Base-by-base conservation (phyloP, 805 yeast species). In the Yarrowia yakushimensis region DNA sequence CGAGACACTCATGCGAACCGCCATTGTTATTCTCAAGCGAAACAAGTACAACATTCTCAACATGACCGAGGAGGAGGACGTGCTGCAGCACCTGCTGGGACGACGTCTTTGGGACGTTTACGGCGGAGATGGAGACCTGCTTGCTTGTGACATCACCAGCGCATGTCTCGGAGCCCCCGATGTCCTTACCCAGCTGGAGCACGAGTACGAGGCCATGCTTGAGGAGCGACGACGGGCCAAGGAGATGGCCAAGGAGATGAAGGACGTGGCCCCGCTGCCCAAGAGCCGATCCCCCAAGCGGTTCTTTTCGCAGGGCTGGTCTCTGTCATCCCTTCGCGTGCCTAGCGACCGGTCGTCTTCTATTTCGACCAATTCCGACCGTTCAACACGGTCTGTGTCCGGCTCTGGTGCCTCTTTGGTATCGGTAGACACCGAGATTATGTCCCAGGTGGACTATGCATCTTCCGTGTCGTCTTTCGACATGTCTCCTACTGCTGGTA, bases 1-100 rank as follows among this genome's bases (percentile, higher is more conserved):
- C 72, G 79, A 74, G 69, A 80, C 73, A 69, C 79, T 84, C 63
- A 78, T 85, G 72, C 80, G 85, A 65, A 78, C 82, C 15, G 82
- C 86, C 1, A 66, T 84, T 37, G 83, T 85, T 0, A 73, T 85
- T 20, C 72, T 85, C 42, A 69, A 78, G 22, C 75, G 78, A 20
- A 85, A 85, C 69, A 74, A 78, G 60, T 78, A 78, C 17, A 62
- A 72, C 4, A 66, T 79, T 23, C 60, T 71, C 37, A 66, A 67
- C n/a, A 68, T 75, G 34, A 73, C 70, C 43, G 78, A 76, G 20
- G 79, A 76, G 36, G 82, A 79, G 65, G 71, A 74, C 18, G 68
- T 78, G 12, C 71, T 78, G 52, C 78, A 76, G 63, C 77, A 73
- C 43, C 68, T 79, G 25, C 71, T 79, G 41, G 76, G 80, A 1